Percentiles rank a stretch among this genome's conserved stretches.
Evolutionary conservation across 208 protist genomes (phyloP).

Genomic region (Trypanosoma grayi): DNA sequence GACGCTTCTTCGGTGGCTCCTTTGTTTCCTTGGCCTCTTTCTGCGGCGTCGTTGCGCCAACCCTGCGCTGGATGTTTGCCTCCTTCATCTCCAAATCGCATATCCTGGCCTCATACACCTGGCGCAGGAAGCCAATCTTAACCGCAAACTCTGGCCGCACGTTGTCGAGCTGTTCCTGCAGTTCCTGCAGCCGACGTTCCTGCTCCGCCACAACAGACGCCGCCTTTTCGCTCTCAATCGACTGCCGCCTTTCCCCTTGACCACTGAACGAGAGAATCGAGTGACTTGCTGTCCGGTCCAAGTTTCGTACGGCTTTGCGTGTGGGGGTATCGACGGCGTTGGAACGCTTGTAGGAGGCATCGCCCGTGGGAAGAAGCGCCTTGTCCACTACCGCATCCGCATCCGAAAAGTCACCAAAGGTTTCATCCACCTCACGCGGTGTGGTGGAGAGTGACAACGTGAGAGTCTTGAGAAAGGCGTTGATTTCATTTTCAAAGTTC

Average conservation of each 20-base stretch:
- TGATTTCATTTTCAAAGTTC: conserved; percentile 83
- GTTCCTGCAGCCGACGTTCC: conserved; percentile 48
- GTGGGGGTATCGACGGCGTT: background rate
- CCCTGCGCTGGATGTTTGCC: conserved; percentile 26
- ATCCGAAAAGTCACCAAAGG: conserved; percentile 1
- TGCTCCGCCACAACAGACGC: conserved; percentile 29
- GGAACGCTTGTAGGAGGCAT: conserved; percentile 1
- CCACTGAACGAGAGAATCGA: background rate
- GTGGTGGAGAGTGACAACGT: conserved; percentile 82
- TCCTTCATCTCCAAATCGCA: conserved; percentile 84
- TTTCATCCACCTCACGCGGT: conserved; percentile 38
- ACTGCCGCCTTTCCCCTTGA: background rate
- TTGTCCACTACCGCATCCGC: conserved; percentile 24
- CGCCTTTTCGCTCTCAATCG: conserved; percentile 26
- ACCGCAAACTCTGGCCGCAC: conserved; percentile 84
- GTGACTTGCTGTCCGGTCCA: background rate
- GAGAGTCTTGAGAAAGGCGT: conserved; percentile 81
- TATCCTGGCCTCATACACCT: conserved; percentile 92
- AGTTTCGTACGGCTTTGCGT: background rate
- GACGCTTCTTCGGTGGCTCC: conserved; percentile 10
- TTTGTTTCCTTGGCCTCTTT: conserved; percentile 26
- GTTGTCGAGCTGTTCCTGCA: conserved; percentile 74
- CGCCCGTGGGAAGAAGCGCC: conserved; percentile 64
- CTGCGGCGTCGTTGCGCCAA: background rate
- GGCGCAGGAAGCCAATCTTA: conserved; percentile 84